Conservation (phyloP, 768 basidiomycete species). For the Tulasnella sp. region DNA sequence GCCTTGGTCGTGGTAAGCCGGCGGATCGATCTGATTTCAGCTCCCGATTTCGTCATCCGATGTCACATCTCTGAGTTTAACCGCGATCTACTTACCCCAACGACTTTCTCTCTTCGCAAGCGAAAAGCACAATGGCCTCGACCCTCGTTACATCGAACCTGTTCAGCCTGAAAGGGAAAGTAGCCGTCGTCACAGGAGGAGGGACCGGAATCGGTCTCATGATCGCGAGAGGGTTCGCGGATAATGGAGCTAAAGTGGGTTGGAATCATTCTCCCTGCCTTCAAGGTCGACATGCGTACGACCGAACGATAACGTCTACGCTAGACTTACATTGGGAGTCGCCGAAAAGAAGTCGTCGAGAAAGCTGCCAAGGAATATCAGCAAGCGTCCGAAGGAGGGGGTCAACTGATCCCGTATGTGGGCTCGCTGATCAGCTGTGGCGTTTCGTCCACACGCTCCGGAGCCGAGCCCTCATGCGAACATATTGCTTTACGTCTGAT, state of each 20-base stretch:
- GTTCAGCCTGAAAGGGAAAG: constrained; percentile 7
- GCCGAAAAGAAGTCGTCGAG: constrained; percentile 54
- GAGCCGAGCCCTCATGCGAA: not conserved
- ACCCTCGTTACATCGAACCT: not conserved
- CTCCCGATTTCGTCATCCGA: not conserved
- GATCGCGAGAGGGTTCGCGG: constrained; percentile 62
- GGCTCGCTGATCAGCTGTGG: too few relatives aligned
- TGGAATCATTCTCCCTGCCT: not conserved
- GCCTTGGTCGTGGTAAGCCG: not conserved
- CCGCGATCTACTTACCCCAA: not conserved
- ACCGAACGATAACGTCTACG: not conserved
- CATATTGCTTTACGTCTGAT: not conserved
- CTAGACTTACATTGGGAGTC: constrained; percentile 51
- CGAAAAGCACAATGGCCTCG: not conserved
- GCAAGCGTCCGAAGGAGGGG: constrained; percentile 30
- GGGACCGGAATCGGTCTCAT: constrained; percentile 34
- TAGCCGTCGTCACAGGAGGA: constrained; percentile 14
- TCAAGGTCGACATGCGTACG: not conserved
- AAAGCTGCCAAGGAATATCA: constrained; percentile 14
- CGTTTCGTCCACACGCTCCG: not conserved
- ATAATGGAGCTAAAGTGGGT: constrained; percentile 59
- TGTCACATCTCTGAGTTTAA: not conserved
- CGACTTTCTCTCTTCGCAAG: not conserved
- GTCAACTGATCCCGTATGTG: constrained; percentile 48
- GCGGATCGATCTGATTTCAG: not conserved